Conservation (phyloP, 805 yeast species). For the Kodamaea sagamina region DNA sequence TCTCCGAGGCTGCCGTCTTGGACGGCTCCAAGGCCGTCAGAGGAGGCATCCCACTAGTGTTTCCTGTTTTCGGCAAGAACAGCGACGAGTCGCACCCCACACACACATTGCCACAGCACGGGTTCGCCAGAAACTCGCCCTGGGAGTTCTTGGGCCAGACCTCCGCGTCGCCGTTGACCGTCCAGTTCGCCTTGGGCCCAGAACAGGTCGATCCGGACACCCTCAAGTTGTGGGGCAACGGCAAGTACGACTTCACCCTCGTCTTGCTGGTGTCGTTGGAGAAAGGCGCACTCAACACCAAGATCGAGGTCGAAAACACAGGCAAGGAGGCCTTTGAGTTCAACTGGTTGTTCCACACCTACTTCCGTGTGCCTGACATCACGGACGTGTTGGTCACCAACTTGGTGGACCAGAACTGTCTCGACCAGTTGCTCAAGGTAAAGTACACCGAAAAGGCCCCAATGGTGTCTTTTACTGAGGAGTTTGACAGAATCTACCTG, state of each 20-base stretch:
- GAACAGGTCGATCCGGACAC: constrained; percentile 71
- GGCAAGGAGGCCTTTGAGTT: constrained; percentile 70
- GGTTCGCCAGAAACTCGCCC: constrained; percentile 84
- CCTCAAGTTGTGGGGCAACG: constrained; percentile 54
- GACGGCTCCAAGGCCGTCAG: constrained; percentile 95
- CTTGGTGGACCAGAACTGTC: constrained; percentile 67
- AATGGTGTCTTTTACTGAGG: constrained; percentile 69
- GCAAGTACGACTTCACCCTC: constrained; percentile 64
- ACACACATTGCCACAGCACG: constrained; percentile 85
- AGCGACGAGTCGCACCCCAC: constrained; percentile 55
- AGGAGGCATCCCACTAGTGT: constrained; percentile 96
- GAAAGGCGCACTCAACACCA: constrained; percentile 59
- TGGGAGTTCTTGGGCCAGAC: constrained; percentile 97
- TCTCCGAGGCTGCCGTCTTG: constrained; percentile 71
- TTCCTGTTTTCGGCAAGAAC: constrained; percentile 87
- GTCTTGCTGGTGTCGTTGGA: constrained; percentile 33
- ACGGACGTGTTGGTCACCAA: constrained; percentile 78
- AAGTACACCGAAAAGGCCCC: constrained; percentile 73
- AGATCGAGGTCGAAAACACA: constrained; percentile 74
- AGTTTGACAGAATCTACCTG: constrained; percentile 83
- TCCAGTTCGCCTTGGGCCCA: constrained; percentile 89
- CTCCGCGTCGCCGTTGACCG: constrained; percentile 60
- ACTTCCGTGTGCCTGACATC: constrained; percentile 73
- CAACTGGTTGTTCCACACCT: constrained; percentile 95
- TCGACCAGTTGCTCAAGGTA: constrained; percentile 71